Evolutionary conservation across 768 basidiomycete genomes (phyloP).

Genomic region (Astraeus odoratus): DNA sequence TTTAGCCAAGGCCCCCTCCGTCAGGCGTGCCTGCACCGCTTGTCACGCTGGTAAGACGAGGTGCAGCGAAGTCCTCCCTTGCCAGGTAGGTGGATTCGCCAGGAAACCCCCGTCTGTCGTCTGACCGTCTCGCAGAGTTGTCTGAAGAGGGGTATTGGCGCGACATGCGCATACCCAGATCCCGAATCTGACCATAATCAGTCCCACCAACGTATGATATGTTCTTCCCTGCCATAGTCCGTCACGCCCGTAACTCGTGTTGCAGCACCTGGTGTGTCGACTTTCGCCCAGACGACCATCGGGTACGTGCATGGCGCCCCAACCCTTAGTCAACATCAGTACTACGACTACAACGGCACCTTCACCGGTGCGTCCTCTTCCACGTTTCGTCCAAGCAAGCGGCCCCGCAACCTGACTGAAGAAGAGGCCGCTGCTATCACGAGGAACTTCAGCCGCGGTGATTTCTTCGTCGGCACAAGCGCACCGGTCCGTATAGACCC

Average conservation of each 20-base stretch:
- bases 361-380: conserved; percentile 66
- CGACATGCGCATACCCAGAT: conserved; percentile 70
- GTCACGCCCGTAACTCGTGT: conserved; percentile 5
- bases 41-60: conserved; percentile 81
- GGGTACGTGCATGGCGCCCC: conserved; percentile 34
- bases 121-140: conserved; percentile 48
- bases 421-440: conserved; percentile 82
- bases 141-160: conserved; percentile 71
- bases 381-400: conserved; percentile 74
- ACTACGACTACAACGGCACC: conserved; percentile 72
- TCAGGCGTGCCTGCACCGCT: conserved; percentile 71
- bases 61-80: conserved; percentile 76
- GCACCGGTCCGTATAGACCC: conserved; percentile 82
- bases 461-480: conserved; percentile 76
- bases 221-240: neutral
- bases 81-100: conserved; percentile 48
- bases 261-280: conserved; percentile 29
- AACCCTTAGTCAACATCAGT: conserved; percentile 50
- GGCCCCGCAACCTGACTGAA: conserved; percentile 73
- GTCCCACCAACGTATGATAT: conserved; percentile 25
- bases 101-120: neutral
- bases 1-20: conserved; percentile 73
- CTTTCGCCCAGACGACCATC: conserved; percentile 33
- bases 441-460: conserved; percentile 72
- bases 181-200: conserved; percentile 50